Conservation (phyloP, 306 rosid species). For the Dalbergia oliveri region DNA sequence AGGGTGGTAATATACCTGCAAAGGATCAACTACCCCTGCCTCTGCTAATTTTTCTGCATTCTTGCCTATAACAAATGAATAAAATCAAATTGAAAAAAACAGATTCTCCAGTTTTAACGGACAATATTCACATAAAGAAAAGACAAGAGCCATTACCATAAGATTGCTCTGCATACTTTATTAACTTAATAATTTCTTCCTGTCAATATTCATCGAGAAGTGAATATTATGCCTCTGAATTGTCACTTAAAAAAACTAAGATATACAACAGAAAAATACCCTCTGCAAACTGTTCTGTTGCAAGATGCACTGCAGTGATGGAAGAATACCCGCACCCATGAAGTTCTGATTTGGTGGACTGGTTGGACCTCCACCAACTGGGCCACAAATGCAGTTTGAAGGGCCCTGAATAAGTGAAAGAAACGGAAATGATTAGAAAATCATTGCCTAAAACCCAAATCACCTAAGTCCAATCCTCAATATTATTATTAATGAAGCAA, state of each 20-base stretch:
- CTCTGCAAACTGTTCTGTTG: constrained; percentile 86
- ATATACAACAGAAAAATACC: constrained; percentile 54
- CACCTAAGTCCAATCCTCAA: constrained; percentile 53
- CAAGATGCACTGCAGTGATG: constrained; percentile 77
- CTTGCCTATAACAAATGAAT: constrained; percentile 63
- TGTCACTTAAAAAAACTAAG: constrained; percentile 16
- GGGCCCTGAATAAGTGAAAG: constrained; percentile 72
- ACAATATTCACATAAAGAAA: constrained; percentile 11
- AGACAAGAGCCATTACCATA: constrained; percentile 65
- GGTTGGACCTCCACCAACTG: constrained; percentile 63
- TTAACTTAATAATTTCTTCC: constrained; percentile 89
- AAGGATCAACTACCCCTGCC: constrained; percentile 60
- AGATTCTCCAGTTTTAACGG: constrained; percentile 14
- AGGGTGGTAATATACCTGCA: constrained; percentile 68
- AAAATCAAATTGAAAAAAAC: constrained; percentile 49
- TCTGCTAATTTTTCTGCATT: constrained; percentile 70
- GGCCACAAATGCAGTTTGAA: constrained; percentile 56
- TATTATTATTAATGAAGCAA: constrained; percentile 38
- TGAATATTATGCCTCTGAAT: constrained; percentile 27
- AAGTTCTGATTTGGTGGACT: constrained; percentile 64
- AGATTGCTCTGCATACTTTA: constrained; percentile 80
- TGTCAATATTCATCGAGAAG: constrained; percentile 52
- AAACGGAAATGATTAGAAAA: constrained; percentile 63
- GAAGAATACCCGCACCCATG: constrained; percentile 62
- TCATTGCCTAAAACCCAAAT: constrained; percentile 69